Evolutionary conservation across 164 flowering plant genomes (phyloP).

Genomic region (Stephania japonica): DNA sequence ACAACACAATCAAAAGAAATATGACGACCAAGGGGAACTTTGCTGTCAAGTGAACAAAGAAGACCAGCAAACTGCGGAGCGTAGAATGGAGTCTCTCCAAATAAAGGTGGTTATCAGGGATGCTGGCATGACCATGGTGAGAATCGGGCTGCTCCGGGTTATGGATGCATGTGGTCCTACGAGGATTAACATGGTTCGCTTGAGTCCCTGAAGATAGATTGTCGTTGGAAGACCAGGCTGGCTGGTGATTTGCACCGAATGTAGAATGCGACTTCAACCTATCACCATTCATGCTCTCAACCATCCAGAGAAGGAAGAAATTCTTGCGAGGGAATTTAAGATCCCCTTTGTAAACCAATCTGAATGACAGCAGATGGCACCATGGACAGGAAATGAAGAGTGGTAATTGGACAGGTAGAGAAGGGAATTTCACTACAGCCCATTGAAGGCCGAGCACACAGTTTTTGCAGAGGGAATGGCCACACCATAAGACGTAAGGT

Average conservation of each 20-base stretch:
- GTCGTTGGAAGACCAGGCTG: constrained; percentile 30
- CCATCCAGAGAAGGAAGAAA: constrained; percentile 92
- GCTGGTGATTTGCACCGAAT: constrained; percentile 37
- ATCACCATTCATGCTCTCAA: constrained; percentile 90
- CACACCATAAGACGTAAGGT: constrained; percentile 97
- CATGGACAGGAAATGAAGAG: constrained; percentile 92
- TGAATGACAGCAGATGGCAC: constrained; percentile 78
- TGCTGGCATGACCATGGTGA: constrained; percentile 15
- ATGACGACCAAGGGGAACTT: constrained; percentile 81
- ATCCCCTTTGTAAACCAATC: constrained; percentile 64
- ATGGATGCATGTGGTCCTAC: constrained; percentile 28
- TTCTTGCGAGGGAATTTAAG: constrained; percentile 86
- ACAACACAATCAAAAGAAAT: constrained; percentile 61
- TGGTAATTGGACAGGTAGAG: constrained; percentile 79
- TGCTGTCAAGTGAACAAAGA: constrained; percentile 71
- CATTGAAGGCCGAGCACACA: constrained; percentile 77
- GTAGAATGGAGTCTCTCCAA: constrained; percentile 45
- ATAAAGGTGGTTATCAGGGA: constrained; percentile 19
- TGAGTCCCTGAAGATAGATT: constrained; percentile 22
- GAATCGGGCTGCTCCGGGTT: constrained; percentile 25
- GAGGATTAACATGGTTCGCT: constrained; percentile 19
- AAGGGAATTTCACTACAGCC: constrained; percentile 80
- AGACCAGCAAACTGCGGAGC: constrained; percentile 52
- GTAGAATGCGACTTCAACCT: constrained; percentile 41
- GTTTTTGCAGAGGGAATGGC: constrained; percentile 88